Evolutionary conservation across 2,329 filamentous ascomycete species (phyloP).

Genomic region (Pezicula carpinea): DNA sequence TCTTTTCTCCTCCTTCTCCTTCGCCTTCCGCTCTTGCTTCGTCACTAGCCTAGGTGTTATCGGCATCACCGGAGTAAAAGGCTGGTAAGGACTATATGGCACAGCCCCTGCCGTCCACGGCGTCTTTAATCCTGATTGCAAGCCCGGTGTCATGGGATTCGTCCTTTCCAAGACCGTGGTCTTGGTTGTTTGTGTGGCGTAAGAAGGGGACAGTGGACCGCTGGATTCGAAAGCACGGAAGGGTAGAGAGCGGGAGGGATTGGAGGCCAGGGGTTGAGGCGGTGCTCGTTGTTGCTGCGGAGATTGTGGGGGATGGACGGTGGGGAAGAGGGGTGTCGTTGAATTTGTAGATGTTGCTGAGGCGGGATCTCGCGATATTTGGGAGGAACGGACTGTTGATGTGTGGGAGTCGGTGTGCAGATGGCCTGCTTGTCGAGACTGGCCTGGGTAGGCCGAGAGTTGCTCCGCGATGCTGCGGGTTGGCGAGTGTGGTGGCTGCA

Average conservation of each 20-base stretch:
- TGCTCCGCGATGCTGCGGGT: constrained; percentile 24
- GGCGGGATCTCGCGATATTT: constrained; percentile 10
- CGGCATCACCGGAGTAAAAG: constrained; percentile 69
- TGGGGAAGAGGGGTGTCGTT: constrained; percentile 16
- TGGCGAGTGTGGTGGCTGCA: constrained; percentile 13
- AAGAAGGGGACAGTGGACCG: constrained; percentile 44
- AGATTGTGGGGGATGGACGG: constrained; percentile 1
- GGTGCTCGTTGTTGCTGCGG: neutral
- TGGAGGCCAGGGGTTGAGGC: constrained; percentile 11
- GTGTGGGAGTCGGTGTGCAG: constrained; percentile 15
- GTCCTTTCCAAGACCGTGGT: constrained; percentile 60
- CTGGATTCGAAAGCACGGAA: constrained; percentile 57
- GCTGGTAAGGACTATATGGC: constrained; percentile 77
- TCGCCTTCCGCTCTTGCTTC: constrained; percentile 64
- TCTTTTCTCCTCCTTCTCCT: constrained; percentile 58
- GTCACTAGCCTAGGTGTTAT: constrained; percentile 73
- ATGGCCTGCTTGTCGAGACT: constrained; percentile 5
- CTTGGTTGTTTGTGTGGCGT: constrained; percentile 46
- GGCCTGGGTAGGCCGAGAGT: constrained; percentile 12
- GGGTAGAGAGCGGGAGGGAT: constrained; percentile 43
- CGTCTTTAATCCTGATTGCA: constrained; percentile 48
- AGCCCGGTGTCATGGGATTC: constrained; percentile 45
- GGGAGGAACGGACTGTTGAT: constrained; percentile 6
- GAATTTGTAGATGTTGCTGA: constrained; percentile 13
- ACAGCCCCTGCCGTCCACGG: constrained; percentile 58